Evolutionary conservation across 1,139 yeast species (phyloP), one percentile per base, ranked within the genome.

Genomic region (Wickerhamomyces sp.): DNA sequence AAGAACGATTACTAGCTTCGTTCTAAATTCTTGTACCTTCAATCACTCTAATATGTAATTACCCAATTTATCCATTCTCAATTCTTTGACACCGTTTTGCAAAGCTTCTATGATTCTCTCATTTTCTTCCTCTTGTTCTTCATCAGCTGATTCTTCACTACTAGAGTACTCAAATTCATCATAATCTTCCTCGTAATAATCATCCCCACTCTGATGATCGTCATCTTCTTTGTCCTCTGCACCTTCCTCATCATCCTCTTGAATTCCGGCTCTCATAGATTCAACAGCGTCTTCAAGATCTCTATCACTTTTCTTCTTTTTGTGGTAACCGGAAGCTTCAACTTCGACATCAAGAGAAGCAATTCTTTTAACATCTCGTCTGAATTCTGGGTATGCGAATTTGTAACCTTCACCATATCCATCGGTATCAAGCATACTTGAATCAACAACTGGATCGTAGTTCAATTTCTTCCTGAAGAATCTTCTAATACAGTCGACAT

Each of bases 321-420:
- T 86, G 33, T 80, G 77, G 57, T 75, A 87, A 2, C 99, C 99
- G 1, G 96, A 86, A 1, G 98, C 98, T 51, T 82, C 80, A 5
- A 91, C 94, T 45, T 80, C 77, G 13, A 78, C 72, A 62, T 91
- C 99, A 46, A 91, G 68, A 39, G 75, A 74, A 32, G 75, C 82
- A 12, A 60, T 65, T 53, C 96, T 73, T 40, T 64, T 47, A 4
- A 91, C 79, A 55, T 91, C 96, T 47, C 91, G 69, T 25, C 68
- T 66, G 60, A 89, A 87, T 35, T 70, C 73, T 2, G 98, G 98
- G 52, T 80, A 85, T 16, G 88, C 84, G 47, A 83, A 74, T 51
- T 69, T 78, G 57, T 66, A 83, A 12, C 91, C 93, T 23, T 80
- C 88, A 16, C 94, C 94, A 51, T 59, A 84, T 1, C 93, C 93